Conservation (phyloP, 441 rosid genomes). For the Isatis lusitanica region DNA sequence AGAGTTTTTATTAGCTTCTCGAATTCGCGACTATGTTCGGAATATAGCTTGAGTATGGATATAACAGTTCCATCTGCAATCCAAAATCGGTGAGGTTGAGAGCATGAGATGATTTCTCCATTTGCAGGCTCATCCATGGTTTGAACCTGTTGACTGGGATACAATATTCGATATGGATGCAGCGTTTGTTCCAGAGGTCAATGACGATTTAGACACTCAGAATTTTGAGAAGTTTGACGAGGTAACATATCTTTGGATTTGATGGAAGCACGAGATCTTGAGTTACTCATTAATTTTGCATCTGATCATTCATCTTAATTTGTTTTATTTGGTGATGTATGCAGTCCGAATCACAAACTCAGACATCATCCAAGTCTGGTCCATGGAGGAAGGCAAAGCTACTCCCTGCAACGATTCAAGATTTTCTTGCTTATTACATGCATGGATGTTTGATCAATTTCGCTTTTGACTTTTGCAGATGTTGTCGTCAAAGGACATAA, state of each 20-base stretch:
- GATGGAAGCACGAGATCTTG: neutral
- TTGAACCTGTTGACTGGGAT: conserved; percentile 58
- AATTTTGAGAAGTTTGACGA: conserved; percentile 73
- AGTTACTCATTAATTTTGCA: conserved; percentile 1
- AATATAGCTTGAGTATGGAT: neutral
- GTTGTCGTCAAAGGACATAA: conserved; percentile 69
- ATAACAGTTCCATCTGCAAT: neutral
- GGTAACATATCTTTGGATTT: conserved; percentile 35
- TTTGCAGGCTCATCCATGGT: conserved; percentile 66
- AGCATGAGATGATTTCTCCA: conserved; percentile 5
- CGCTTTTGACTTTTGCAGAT: conserved; percentile 44
- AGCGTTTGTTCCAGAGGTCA: conserved; percentile 68
- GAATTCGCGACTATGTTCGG: no score
- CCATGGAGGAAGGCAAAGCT: conserved; percentile 71
- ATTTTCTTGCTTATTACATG: neutral
- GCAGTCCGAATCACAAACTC: conserved; percentile 49
- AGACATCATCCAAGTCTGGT: conserved; percentile 48
- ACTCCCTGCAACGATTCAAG: conserved; percentile 1
- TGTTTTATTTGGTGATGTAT: conserved; percentile 8
- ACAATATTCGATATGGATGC: conserved; percentile 65
- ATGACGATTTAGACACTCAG: conserved; percentile 68
- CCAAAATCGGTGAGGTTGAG: neutral
- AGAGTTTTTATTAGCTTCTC: neutral
- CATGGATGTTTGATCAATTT: neutral
- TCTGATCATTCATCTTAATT: neutral